phyloP scores from a whole-genome alignment of 2,329 filamentous ascomycete genomes.

The Diaporthe helianthi region DNA sequence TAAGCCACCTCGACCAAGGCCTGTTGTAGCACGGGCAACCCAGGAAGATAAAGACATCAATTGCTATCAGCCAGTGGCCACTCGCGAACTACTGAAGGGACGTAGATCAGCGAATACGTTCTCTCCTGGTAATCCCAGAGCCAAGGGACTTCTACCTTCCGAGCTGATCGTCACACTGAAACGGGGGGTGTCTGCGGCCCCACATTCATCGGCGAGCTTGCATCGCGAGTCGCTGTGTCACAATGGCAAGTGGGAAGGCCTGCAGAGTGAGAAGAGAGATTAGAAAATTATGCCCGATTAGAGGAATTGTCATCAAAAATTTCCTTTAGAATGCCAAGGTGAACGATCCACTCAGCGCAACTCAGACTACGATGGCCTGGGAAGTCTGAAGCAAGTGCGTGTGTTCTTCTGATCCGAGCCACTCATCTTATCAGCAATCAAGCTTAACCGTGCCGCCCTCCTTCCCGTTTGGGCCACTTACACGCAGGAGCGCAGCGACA shows the following conservation, averaged over 20 bases:
- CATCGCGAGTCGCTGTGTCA: conserved; percentile 4
- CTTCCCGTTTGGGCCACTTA: conserved; percentile 14
- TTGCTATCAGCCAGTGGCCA: not conserved
- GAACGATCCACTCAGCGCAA: not conserved
- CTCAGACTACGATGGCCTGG: not conserved
- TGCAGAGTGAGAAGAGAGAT: not conserved
- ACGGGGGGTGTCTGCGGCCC: conserved; percentile 16
- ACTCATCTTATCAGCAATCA: too few species aligned
- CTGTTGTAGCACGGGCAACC: not conserved
- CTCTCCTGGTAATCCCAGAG: not conserved
- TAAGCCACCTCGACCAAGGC: not conserved
- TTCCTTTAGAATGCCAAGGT: not conserved
- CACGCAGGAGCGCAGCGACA: not conserved
- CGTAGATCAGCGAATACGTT: not conserved
- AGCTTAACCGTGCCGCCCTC: too few species aligned
- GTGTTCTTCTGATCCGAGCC: not conserved
- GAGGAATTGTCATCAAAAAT: not conserved
- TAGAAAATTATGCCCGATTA: not conserved
- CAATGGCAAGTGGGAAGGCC: not conserved
- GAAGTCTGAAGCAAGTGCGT: not conserved
- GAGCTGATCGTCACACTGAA: conserved; percentile 22
- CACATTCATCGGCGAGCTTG: conserved; percentile 1
- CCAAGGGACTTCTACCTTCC: not conserved
- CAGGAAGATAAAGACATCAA: not conserved
- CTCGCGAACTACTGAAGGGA: not conserved